Evolutionary conservation across 148 eudicot species (phyloP), one percentile per base, ranked within the genome.

Genomic region (Chenopodium formosanum): DNA sequence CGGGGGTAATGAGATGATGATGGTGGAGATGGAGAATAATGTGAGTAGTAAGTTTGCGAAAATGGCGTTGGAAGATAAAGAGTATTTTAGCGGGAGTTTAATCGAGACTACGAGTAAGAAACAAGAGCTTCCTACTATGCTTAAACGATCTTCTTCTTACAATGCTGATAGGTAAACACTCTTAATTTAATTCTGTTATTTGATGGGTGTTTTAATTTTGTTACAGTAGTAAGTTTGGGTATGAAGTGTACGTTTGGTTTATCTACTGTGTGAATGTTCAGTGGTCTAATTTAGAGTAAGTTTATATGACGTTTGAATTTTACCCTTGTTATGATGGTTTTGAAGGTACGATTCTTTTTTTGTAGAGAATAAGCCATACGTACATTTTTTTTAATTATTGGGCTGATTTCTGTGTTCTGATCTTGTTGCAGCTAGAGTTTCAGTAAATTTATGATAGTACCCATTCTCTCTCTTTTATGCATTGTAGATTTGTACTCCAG

Each of bases 11-110:
- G 76, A 29, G 65, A 83, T 50, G 79, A 60, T 64, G 77, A 84
- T 84, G 83, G 68, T 40, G 65, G 75, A 58, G 27, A 81, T 84
- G 9, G 83, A 77, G 60, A 77, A 58, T 32, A 46, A 84, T 64
- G 86, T 82, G 19, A 74, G 83, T 66, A 29, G 89, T 46, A 81
- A 87, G 1, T 63, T 76, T 68, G 86, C 79, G 8, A 90, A 87
- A 69, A 85, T 85, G 78, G 83, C 72, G 31, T 20, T 90, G 63
- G 96, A 93, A 80, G 91, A 90, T 62, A 84, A 84, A 71, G 88
- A 84, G 84, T 86, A 84, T 70, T 86, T 81, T 56, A 86, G 88
- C 71, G 88, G 88, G 82, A 86, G 88, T 67, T 78, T 86, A 64
- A 76, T 86, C 1, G 82, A 81, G 83, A 86, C 82, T 2, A 31